A percentile compares a stretch with the other conserved stretches of the same genome.
Conservation (phyloP, 2,329 filamentous ascomycete genomes). For the Colletotrichum tropicicola region DNA sequence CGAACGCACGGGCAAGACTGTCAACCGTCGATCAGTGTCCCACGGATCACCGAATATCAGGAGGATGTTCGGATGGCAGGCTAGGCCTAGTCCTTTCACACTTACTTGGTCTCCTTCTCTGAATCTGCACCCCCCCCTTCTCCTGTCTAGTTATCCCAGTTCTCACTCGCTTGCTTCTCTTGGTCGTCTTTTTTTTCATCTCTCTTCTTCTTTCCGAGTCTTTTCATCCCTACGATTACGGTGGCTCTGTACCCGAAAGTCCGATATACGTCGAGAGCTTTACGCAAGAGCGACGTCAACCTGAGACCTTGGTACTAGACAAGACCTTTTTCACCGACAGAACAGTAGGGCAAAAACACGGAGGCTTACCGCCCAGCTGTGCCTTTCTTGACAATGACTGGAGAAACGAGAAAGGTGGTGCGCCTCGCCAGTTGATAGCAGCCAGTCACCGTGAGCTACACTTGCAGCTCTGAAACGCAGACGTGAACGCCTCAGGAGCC, state of each 20-base stretch:
- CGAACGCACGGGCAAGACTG: constrained; percentile 18
- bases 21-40: constrained; percentile 22
- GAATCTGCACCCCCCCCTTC: neutral
- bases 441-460: constrained; percentile 13
- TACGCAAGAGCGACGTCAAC: constrained; percentile 16
- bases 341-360: neutral
- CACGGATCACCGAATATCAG: constrained; percentile 23
- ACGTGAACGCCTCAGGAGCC: constrained; percentile 22
- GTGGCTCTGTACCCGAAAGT: too few relatives aligned
- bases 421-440: constrained; percentile 6
- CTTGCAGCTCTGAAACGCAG: constrained; percentile 28
- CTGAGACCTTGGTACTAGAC: neutral
- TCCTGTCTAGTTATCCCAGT: neutral
- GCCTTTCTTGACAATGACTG: neutral
- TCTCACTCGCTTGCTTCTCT: neutral
- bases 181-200: neutral
- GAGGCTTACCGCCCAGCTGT: constrained; percentile 2
- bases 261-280: too few relatives aligned
- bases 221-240: neutral
- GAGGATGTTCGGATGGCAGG: constrained; percentile 23
- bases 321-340: neutral
- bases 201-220: neutral
- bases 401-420: neutral
- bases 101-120: neutral
- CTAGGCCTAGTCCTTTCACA: neutral